A percentile compares a stretch with the other conserved stretches of the same genome.
phyloP scores from a whole-genome alignment of 331 rosid genomes.

The Acacia concinna region DNA sequence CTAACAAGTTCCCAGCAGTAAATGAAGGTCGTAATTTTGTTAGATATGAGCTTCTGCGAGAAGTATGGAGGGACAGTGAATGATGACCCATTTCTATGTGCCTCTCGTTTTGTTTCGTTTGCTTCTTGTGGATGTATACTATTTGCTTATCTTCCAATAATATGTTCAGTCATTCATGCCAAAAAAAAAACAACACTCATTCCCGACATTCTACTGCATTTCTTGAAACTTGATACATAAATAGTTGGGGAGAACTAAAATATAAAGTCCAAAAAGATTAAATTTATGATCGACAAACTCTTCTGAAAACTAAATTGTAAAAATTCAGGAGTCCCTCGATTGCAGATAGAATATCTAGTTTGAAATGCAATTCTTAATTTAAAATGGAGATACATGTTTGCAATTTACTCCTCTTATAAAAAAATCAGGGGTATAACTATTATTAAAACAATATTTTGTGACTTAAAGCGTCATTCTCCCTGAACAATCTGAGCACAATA shows the following conservation, averaged over 20 bases:
- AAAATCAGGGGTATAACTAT: too few species aligned
- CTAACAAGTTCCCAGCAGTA: conserved; percentile 27
- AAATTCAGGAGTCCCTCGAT: too few species aligned
- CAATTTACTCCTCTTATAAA: too few species aligned
- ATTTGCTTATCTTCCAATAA: not conserved
- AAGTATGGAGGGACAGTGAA: conserved; percentile 65
- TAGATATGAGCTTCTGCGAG: conserved; percentile 69
- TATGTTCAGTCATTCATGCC: not conserved
- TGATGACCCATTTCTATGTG: conserved; percentile 20
- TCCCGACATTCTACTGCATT: not conserved
- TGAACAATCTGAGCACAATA: not conserved
- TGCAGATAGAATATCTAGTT: not conserved
- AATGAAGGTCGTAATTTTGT: conserved; percentile 50
- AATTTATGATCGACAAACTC: not conserved
- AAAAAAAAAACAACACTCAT: not conserved
- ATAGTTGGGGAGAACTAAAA: not conserved
- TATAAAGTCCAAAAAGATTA: not conserved
- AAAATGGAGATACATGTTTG: not conserved
- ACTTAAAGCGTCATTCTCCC: not conserved
- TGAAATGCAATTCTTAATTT: too few species aligned
- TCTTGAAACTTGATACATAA: not conserved
- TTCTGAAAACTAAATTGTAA: not conserved
- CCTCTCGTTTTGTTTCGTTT: conserved; percentile 19
- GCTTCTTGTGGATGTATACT: conserved; percentile 9
- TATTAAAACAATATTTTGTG: too few species aligned